These are phyloP conservation scores for Spiromastix sp. DNA, from an alignment of 2,329 filamentous ascomycete species.

Conservation along the genomic window DNA sequence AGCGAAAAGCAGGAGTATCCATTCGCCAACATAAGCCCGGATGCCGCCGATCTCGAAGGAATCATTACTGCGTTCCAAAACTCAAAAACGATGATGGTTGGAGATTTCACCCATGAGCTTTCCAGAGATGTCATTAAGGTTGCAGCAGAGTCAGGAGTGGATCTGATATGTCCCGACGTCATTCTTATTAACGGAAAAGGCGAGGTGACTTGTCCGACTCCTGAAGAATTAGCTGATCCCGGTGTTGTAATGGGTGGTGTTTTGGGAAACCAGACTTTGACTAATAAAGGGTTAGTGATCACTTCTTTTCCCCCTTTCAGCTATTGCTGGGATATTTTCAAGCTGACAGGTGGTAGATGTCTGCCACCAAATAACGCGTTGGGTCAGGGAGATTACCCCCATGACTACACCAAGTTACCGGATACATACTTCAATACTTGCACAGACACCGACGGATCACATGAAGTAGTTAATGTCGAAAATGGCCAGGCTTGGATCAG, in stretches of 20 bases:
- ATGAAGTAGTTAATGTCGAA: constrained; percentile 35
- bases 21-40: neutral
- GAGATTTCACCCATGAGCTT: neutral
- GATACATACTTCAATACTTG: constrained; percentile 29
- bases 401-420: constrained; percentile 18
- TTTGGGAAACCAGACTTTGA: constrained; percentile 9
- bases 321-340: constrained; percentile 8
- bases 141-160: constrained; percentile 10
- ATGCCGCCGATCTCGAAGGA: neutral
- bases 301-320: constrained; percentile 7
- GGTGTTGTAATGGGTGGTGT: constrained; percentile 5
- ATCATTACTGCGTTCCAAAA: neutral
- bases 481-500: constrained; percentile 38
- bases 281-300: constrained; percentile 15
- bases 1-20: neutral
- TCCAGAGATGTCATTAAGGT: neutral
- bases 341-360: constrained; percentile 9
- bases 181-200: constrained; percentile 15
- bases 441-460: constrained; percentile 33
- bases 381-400: constrained; percentile 11
- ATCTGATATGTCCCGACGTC: constrained; percentile 14
- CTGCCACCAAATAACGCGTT: constrained; percentile 10
- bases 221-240: constrained; percentile 10
- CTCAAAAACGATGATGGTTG: neutral
- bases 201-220: constrained; percentile 12